phyloP scores from a whole-genome alignment of 495 filamentous ascomycete genomes.

The Parachaetomium inaequale region DNA sequence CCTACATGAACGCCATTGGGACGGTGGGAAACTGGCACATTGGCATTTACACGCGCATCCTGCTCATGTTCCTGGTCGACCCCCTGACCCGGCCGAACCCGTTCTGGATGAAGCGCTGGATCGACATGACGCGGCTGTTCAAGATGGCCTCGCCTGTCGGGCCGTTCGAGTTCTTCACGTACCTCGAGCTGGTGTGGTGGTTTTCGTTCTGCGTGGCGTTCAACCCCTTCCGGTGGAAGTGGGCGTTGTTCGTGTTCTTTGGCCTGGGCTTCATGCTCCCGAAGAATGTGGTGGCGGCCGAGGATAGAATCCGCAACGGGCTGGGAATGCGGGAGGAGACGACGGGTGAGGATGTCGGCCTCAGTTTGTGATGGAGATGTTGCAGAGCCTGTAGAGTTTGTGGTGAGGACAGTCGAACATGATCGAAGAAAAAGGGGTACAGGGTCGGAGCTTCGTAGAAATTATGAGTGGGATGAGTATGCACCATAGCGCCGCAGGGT shows the following conservation, averaged over 20 bases:
- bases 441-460: too few relatives aligned
- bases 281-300: constrained; percentile 58
- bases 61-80: constrained; percentile 82
- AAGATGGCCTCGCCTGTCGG: constrained; percentile 65
- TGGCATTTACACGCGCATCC: constrained; percentile 79
- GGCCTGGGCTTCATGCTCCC: constrained; percentile 68
- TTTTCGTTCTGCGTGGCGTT: constrained; percentile 72
- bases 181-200: constrained; percentile 80
- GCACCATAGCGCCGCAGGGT: background rate
- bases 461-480: too few relatives aligned
- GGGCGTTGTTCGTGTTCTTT: constrained; percentile 73
- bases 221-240: constrained; percentile 85
- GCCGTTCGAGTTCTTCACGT: constrained; percentile 86
- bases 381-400: background rate
- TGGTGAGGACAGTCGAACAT: too few relatives aligned
- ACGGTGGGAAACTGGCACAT: constrained; percentile 83
- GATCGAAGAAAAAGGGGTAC: too few relatives aligned
- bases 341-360: constrained; percentile 18
- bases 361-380: constrained; percentile 17
- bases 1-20: constrained; percentile 77
- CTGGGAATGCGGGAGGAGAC: constrained; percentile 21
- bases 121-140: constrained; percentile 74
- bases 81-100: constrained; percentile 67
- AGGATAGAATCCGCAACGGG: constrained; percentile 55
- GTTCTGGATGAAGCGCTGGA: constrained; percentile 79